These are phyloP conservation scores for Pseudogymnoascus sp. DNA, from an alignment of 2,329 filamentous ascomycete species.

Conservation along the genomic window DNA sequence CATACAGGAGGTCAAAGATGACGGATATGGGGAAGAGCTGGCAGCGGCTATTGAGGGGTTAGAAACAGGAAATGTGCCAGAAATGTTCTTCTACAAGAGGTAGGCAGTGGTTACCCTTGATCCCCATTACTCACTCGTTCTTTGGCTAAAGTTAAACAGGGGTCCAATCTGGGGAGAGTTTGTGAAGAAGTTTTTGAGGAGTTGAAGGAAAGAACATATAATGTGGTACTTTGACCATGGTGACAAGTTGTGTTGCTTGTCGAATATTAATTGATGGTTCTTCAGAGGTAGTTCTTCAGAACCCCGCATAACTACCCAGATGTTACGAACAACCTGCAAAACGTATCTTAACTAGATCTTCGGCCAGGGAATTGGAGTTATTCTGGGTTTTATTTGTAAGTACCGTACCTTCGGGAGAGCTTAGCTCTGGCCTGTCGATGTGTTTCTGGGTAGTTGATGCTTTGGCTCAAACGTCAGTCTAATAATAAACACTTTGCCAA, in stretches of 20 bases:
- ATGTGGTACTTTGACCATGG: background rate
- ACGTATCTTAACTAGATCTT: background rate
- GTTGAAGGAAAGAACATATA: background rate
- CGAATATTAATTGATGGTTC: background rate
- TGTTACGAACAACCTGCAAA: background rate
- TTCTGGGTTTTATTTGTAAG: background rate
- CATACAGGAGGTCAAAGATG: slow-evolving; percentile 45
- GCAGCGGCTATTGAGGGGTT: slow-evolving; percentile 52
- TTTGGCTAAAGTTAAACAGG: background rate
- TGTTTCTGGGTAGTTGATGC: background rate
- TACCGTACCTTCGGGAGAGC: background rate
- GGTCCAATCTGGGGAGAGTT: slow-evolving; percentile 20
- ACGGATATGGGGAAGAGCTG: slow-evolving; percentile 45
- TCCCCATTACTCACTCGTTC: background rate
- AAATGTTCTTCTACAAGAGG: slow-evolving; percentile 51
- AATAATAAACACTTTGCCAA: background rate
- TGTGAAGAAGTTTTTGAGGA: slow-evolving; percentile 23
- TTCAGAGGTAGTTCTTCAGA: background rate
- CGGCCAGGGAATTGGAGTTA: background rate
- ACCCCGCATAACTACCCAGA: background rate
- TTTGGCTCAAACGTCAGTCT: background rate
- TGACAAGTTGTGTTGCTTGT: background rate
- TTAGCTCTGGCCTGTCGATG: background rate
- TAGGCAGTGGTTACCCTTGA: slow-evolving; percentile 15
- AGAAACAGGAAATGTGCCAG: slow-evolving; percentile 46